Percentiles rank a stretch among this genome's conserved stretches.
Evolutionary conservation across 2,329 filamentous ascomycete genomes (phyloP).

Genomic region (Penicillium brasilianum): DNA sequence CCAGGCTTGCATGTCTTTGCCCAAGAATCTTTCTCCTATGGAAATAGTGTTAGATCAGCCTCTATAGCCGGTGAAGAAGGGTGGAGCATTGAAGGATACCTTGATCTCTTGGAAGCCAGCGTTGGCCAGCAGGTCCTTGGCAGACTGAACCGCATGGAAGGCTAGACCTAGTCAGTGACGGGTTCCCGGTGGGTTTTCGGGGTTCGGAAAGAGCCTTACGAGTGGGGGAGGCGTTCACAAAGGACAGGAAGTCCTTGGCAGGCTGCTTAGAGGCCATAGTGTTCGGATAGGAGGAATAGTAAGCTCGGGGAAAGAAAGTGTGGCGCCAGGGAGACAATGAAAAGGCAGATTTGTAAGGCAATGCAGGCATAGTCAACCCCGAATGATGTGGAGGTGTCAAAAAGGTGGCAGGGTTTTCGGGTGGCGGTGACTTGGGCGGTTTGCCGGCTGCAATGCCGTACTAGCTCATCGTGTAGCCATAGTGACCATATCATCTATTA

Average conservation of each 20-base stretch:
- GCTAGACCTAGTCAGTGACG: conserved; percentile 58
- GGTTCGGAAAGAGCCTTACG: conserved; percentile 60
- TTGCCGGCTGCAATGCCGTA: not conserved
- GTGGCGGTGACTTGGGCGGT: conserved; percentile 23
- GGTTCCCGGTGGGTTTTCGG: conserved; percentile 6
- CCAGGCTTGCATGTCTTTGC: conserved; percentile 77
- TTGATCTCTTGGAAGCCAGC: conserved; percentile 88
- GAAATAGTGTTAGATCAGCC: not conserved
- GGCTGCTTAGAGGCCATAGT: conserved; percentile 47
- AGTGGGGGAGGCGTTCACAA: conserved; percentile 92
- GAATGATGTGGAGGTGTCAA: conserved; percentile 15
- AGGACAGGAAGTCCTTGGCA: conserved; percentile 85
- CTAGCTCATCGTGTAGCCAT: not conserved
- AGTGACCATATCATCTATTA: not conserved
- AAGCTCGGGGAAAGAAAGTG: conserved; percentile 18
- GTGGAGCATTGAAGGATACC: conserved; percentile 44
- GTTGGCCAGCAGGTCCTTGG: conserved; percentile 74
- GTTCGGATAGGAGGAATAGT: conserved; percentile 18
- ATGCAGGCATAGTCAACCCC: conserved; percentile 15
- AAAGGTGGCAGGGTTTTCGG: conserved; percentile 20
- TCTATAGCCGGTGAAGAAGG: not conserved
- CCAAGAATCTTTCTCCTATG: conserved; percentile 85
- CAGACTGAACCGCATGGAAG: conserved; percentile 88
- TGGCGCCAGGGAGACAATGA: conserved; percentile 17
- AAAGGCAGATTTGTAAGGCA: conserved; percentile 10